phyloP scores from a whole-genome alignment of 2,329 filamentous ascomycete genomes.

The Nemania sp. region DNA sequence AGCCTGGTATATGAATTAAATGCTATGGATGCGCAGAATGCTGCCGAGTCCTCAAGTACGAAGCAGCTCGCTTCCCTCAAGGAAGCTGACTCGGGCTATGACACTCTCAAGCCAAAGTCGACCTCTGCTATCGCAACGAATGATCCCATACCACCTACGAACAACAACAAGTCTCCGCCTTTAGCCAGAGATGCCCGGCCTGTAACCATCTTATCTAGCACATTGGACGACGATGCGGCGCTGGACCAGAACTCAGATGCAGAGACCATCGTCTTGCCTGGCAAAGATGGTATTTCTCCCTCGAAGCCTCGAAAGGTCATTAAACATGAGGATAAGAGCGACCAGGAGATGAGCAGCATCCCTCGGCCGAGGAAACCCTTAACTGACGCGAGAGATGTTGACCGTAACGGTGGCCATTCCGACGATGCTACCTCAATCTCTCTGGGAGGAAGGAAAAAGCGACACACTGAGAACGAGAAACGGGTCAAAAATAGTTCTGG shows the following conservation, averaged over 20 bases:
- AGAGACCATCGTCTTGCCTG: conserved; percentile 76
- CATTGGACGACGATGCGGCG: conserved; percentile 58
- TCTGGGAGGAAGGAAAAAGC: conserved; percentile 63
- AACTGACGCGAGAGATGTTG: conserved; percentile 51
- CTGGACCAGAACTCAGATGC: conserved; percentile 76
- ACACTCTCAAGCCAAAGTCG: conserved; percentile 51
- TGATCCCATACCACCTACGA: conserved; percentile 38
- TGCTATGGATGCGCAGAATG: conserved; percentile 78
- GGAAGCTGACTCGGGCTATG: conserved; percentile 56
- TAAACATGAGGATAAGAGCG: conserved; percentile 73
- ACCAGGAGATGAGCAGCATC: conserved; percentile 61
- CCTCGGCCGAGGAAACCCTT: conserved; percentile 52
- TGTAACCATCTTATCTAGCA: conserved; percentile 48
- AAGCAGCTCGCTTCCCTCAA: conserved; percentile 68
- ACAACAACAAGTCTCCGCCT: conserved; percentile 44
- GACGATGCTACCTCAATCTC: conserved; percentile 53
- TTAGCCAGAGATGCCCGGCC: conserved; percentile 50
- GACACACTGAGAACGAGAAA: conserved; percentile 58
- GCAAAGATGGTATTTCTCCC: conserved; percentile 73
- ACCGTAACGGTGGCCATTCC: conserved; percentile 48
- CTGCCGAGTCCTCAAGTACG: conserved; percentile 71
- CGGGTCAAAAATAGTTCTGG: conserved; percentile 65
- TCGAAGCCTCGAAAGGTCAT: conserved; percentile 72
- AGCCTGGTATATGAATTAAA: conserved; percentile 64
- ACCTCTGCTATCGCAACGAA: conserved; percentile 43